Conservation (phyloP, 306 rosid species). For the Rosa chinensis region DNA sequence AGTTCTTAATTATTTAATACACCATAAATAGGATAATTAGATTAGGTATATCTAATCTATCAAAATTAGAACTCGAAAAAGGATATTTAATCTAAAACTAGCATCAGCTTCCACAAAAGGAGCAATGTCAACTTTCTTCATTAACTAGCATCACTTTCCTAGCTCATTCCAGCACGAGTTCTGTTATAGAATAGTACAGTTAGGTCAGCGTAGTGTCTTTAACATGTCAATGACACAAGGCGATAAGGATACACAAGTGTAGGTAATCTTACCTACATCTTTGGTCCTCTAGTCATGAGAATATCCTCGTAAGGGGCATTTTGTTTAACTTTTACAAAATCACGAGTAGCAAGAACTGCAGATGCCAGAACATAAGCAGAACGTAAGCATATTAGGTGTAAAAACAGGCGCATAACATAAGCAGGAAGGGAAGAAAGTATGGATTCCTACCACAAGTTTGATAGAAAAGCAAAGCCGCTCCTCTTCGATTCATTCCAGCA, state of each 20-base stretch:
- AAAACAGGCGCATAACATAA: neutral
- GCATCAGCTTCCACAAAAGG: neutral
- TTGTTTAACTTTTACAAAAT: slow-evolving; percentile 56
- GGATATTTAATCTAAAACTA: neutral
- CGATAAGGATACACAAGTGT: neutral
- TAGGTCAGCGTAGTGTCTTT: neutral
- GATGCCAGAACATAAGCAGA: neutral
- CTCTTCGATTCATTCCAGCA: slow-evolving; percentile 58
- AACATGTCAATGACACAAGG: neutral
- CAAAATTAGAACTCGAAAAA: neutral
- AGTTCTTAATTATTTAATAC: no score
- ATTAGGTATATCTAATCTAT: neutral
- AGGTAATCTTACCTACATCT: slow-evolving; percentile 44
- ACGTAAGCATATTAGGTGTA: neutral
- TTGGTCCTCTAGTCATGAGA: slow-evolving; percentile 63
- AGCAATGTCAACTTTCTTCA: neutral
- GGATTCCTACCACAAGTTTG: slow-evolving; percentile 62
- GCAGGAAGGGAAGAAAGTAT: neutral
- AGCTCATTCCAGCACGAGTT: neutral
- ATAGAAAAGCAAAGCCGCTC: slow-evolving; percentile 76
- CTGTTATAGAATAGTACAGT: neutral
- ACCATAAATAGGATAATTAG: neutral
- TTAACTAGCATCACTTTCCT: neutral
- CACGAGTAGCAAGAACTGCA: slow-evolving; percentile 65
- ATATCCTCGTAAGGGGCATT: slow-evolving; percentile 57